Evolutionary conservation across 805 yeast species (phyloP).

Genomic region (Starmerella bacillaris): DNA sequence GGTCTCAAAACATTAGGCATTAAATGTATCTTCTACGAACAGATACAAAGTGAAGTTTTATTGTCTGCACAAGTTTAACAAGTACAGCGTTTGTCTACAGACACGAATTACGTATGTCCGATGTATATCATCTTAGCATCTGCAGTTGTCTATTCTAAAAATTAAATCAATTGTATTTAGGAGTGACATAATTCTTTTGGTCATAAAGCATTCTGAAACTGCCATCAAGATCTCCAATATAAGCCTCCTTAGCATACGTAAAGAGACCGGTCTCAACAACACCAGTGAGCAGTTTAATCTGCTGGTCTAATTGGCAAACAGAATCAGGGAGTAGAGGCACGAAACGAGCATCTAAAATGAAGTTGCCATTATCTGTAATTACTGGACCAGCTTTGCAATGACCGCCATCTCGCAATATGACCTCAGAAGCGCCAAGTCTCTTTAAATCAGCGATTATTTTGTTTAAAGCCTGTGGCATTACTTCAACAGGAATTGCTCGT

Average conservation of each 20-base stretch:
- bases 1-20: no score
- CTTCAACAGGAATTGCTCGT: slow-evolving; percentile 88
- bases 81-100: no score
- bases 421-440: slow-evolving; percentile 43
- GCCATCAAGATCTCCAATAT: slow-evolving; percentile 79
- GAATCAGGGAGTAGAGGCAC: slow-evolving; percentile 41
- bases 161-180: no score
- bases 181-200: no score
- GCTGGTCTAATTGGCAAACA: slow-evolving; percentile 36
- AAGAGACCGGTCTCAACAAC: slow-evolving; percentile 94
- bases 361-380: slow-evolving; percentile 88
- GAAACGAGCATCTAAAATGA: slow-evolving; percentile 82
- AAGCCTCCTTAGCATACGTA: slow-evolving; percentile 53
- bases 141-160: no score
- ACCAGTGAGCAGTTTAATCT: slow-evolving; percentile 65
- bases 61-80: no score
- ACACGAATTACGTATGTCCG: no score
- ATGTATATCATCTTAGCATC: no score
- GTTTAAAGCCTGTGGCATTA: slow-evolving; percentile 73
- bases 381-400: slow-evolving; percentile 93
- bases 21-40: no score
- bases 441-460: slow-evolving; percentile 51
- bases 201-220: slow-evolving; percentile 25
- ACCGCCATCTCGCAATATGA: slow-evolving; percentile 66
- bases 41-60: no score